Conservation (phyloP, 495 filamentous ascomycete genomes). For the Lepraria neglecta region DNA sequence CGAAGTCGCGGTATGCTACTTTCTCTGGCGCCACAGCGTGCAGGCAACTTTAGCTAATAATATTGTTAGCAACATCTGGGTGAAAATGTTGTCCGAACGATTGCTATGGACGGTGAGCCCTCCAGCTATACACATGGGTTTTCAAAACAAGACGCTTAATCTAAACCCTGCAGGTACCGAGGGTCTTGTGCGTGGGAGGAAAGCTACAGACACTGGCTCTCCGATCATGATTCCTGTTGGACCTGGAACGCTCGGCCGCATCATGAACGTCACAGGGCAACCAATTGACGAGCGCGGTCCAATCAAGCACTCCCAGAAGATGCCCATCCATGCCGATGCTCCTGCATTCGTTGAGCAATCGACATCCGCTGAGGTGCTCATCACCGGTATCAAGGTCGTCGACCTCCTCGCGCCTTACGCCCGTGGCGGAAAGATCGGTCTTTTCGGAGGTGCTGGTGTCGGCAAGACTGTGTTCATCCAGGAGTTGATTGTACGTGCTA, state of each 20-base stretch:
- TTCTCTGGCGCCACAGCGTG: not conserved
- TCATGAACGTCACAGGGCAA: constrained; percentile 99
- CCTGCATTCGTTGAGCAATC: constrained; percentile 90
- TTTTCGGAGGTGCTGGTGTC: constrained; percentile 99
- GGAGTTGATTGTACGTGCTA: constrained; percentile 76
- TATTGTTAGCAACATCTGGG: constrained; percentile 87
- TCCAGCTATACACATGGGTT: constrained; percentile 43
- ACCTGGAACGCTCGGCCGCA: constrained; percentile 89
- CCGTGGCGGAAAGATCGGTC: constrained; percentile 99
- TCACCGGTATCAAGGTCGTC: constrained; percentile 99
- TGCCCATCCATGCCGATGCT: constrained; percentile 90
- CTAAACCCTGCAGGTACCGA: constrained; percentile 70
- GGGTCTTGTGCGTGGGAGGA: constrained; percentile 88
- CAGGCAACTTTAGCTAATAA: constrained; percentile 15
- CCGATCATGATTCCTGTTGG: constrained; percentile 98
- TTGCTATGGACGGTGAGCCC: constrained; percentile 89
- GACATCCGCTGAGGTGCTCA: constrained; percentile 88
- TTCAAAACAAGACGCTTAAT: not conserved
- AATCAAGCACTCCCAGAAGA: constrained; percentile 80
- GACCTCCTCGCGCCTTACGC: constrained; percentile 97
- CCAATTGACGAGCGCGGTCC: constrained; percentile 99
- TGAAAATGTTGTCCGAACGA: constrained; percentile 97
- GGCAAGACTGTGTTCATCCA: constrained; percentile 99
- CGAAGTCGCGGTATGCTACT: constrained; percentile 82
- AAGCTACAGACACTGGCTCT: constrained; percentile 78